Percentiles rank a stretch among this genome's conserved stretches.
Evolutionary conservation across 2,329 filamentous ascomycete genomes (phyloP).

Genomic region (Botryosphaeria dothidea): DNA sequence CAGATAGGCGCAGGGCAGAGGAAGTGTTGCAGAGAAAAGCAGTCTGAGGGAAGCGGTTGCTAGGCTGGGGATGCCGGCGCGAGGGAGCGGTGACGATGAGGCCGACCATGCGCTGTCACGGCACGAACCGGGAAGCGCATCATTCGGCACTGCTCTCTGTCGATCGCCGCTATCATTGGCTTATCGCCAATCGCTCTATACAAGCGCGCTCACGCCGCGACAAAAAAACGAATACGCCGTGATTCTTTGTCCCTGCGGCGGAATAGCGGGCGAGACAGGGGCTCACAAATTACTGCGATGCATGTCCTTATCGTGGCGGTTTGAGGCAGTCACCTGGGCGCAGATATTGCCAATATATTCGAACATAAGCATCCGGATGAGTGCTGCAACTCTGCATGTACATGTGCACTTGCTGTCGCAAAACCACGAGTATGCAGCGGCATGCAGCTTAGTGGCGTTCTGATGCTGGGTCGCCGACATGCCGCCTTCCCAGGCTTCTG

Average conservation of each 20-base stretch:
- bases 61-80: conserved; percentile 17
- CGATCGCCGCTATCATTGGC: not conserved
- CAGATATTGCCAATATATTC: no score
- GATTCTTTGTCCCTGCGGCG: not conserved
- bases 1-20: not conserved
- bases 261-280: not conserved
- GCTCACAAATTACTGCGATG: no score
- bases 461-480: not conserved
- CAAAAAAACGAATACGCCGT: not conserved
- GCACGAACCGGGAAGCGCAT: conserved; percentile 9
- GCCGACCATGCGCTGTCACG: conserved; percentile 17
- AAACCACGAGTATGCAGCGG: not conserved
- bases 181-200: not conserved
- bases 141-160: not conserved
- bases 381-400: no score
- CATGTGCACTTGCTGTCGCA: no score
- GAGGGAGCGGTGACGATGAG: conserved; percentile 14
- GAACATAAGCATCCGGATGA: not conserved
- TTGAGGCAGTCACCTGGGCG: no score
- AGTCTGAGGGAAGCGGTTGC: not conserved
- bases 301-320: no score
- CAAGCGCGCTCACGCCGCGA: not conserved
- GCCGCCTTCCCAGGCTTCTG: not conserved
- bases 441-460: not conserved
- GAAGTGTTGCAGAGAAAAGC: not conserved